A percentile compares a stretch with the other conserved stretches of the same genome.
These are phyloP conservation scores for Aristolochia californica DNA, from an alignment of 164 flowering plant species.

Conservation along the genomic window DNA sequence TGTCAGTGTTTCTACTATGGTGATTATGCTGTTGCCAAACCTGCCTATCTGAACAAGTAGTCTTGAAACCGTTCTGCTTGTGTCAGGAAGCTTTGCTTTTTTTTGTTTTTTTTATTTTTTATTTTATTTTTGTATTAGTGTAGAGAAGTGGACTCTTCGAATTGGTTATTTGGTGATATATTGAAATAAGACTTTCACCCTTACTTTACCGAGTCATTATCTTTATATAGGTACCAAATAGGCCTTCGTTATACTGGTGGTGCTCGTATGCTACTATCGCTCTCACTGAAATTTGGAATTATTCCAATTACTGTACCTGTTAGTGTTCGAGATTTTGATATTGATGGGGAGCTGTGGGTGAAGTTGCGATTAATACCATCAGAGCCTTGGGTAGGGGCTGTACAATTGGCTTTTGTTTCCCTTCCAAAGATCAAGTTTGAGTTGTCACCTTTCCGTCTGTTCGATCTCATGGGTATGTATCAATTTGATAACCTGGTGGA, in stretches of 20 bases:
- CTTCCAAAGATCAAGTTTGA: constrained; percentile 87
- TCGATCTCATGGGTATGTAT: constrained; percentile 86
- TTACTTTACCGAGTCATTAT: constrained; percentile 2
- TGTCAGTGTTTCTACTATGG: too few relatives aligned
- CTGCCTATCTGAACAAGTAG: too few relatives aligned
- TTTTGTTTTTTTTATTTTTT: too few relatives aligned
- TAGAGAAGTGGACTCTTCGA: neutral
- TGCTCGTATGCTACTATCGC: constrained; percentile 82
- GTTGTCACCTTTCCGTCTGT: constrained; percentile 86
- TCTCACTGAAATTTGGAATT: constrained; percentile 70
- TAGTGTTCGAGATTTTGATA: constrained; percentile 82
- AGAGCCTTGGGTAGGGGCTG: constrained; percentile 96
- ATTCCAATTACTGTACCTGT: constrained; percentile 80
- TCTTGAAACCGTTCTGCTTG: too few relatives aligned
- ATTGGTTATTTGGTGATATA: neutral
- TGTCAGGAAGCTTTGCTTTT: too few relatives aligned
- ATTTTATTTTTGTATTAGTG: too few relatives aligned
- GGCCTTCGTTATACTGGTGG: constrained; percentile 94
- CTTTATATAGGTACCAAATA: constrained; percentile 64
- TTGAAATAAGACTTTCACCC: neutral
- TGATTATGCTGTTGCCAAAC: too few relatives aligned
- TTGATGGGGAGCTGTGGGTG: constrained; percentile 99
- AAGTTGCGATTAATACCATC: constrained; percentile 84
- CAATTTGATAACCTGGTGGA: neutral
- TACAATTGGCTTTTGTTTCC: constrained; percentile 92